A percentile compares a stretch with the other conserved stretches of the same genome.
These are phyloP conservation scores for Tubosaeta sp. DNA, from an alignment of 768 basidiomycete species.

Conservation along the genomic window DNA sequence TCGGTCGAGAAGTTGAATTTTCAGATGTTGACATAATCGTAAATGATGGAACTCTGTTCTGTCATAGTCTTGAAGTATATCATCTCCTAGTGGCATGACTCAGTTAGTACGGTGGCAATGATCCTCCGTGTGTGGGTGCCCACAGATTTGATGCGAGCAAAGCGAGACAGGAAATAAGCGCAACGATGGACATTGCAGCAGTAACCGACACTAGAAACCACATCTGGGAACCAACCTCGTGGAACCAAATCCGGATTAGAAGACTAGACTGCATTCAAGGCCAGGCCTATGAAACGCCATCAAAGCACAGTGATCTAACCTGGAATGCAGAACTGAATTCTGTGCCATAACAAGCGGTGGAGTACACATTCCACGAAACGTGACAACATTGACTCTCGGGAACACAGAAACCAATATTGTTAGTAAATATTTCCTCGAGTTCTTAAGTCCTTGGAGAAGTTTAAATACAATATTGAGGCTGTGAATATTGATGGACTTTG, in stretches of 20 bases:
- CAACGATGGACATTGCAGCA: slow-evolving; percentile 45
- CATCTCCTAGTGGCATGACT: slow-evolving; percentile 28
- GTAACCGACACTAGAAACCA: slow-evolving; percentile 13
- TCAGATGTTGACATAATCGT: slow-evolving; percentile 45
- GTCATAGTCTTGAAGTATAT: slow-evolving; percentile 27
- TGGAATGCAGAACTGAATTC: slow-evolving; percentile 49
- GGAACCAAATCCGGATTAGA: slow-evolving; percentile 15
- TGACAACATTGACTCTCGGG: slow-evolving; percentile 50
- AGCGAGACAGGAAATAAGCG: slow-evolving; percentile 45
- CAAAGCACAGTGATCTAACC: slow-evolving; percentile 16
- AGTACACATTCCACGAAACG: slow-evolving; percentile 53
- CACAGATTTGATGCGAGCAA: slow-evolving; percentile 20
- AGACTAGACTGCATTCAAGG: slow-evolving; percentile 40
- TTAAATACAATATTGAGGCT: no score
- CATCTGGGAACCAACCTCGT: slow-evolving; percentile 21
- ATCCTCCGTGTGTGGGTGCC: no score
- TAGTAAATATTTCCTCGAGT: no score
- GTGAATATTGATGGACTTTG: slow-evolving; percentile 19
- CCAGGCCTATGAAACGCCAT: slow-evolving; percentile 42
- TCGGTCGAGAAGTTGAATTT: slow-evolving; percentile 34
- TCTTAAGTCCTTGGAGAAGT: slow-evolving; percentile 55
- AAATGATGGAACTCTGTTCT: slow-evolving; percentile 35
- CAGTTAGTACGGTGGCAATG: no score
- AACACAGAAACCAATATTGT: no score
- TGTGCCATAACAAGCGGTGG: slow-evolving; percentile 57